These are phyloP conservation scores for Populus tomentosa DNA, from an alignment of 441 rosid species.

Conservation along the genomic window DNA sequence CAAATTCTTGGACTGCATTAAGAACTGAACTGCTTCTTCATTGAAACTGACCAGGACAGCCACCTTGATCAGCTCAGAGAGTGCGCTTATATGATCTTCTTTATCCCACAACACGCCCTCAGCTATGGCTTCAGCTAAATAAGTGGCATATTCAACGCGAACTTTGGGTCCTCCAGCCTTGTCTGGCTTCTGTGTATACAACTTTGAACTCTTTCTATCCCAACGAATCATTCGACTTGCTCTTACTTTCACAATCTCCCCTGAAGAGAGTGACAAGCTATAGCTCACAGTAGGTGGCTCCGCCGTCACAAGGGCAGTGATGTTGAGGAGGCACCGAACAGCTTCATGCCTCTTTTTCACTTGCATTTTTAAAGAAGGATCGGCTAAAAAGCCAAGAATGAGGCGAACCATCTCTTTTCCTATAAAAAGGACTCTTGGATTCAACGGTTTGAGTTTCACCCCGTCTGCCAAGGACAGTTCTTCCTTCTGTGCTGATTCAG, in stretches of 20 bases:
- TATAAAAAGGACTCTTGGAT: conserved; percentile 17
- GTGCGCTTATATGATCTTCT: conserved; percentile 40
- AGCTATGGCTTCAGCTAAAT: conserved; percentile 48
- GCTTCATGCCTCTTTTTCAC: conserved; percentile 41
- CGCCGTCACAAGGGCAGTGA: conserved; percentile 35
- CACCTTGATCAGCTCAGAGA: conserved; percentile 55
- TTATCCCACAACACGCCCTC: conserved; percentile 60
- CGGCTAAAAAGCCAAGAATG: conserved; percentile 54
- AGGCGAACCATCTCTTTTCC: conserved; percentile 43
- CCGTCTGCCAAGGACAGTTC: conserved; percentile 25
- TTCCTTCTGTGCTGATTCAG: conserved; percentile 40
- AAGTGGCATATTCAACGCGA: conserved; percentile 48
- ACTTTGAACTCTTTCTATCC: conserved; percentile 45
- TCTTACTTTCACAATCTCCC: conserved; percentile 23
- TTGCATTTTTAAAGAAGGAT: conserved; percentile 41
- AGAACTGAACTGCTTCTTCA: conserved; percentile 48
- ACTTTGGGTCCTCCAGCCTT: conserved; percentile 27
- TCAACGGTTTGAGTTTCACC: conserved; percentile 20
- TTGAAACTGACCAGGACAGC: conserved; percentile 53
- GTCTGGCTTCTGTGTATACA: conserved; percentile 47
- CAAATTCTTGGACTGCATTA: conserved; percentile 62
- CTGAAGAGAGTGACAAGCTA: conserved; percentile 36
- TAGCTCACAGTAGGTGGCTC: conserved; percentile 38
- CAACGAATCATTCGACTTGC: conserved; percentile 47
- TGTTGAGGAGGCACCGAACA: conserved; percentile 35